A percentile compares a stretch with the other conserved stretches of the same genome.
Evolutionary conservation across 768 basidiomycete species (phyloP).

Genomic region (Pleurotus tuber-regium): DNA sequence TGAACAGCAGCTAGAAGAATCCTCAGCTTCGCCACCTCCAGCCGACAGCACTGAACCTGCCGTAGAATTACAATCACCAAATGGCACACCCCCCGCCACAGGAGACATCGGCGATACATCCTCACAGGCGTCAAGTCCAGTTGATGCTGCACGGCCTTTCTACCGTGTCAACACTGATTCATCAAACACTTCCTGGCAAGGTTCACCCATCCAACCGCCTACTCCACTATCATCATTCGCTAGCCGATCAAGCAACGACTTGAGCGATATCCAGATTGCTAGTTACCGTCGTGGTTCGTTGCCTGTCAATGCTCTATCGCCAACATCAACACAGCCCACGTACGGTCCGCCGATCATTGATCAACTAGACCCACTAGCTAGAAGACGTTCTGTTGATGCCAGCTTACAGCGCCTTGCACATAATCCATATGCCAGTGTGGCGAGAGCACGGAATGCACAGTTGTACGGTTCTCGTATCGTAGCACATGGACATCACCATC

Average conservation of each 20-base stretch:
- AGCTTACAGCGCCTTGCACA: slow-evolving; percentile 46
- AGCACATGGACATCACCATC: slow-evolving; percentile 30
- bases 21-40: slow-evolving; percentile 18
- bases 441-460: slow-evolving; percentile 50
- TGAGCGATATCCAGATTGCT: slow-evolving; percentile 29
- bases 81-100: background rate
- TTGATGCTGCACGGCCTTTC: background rate
- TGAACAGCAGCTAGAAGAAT: slow-evolving; percentile 5
- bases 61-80: background rate
- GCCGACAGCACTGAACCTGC: slow-evolving; percentile 11
- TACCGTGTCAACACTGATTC: slow-evolving; percentile 9
- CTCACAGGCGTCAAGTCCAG: slow-evolving; percentile 11
- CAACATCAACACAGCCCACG: slow-evolving; percentile 16
- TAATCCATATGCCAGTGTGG: slow-evolving; percentile 49
- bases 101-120: background rate
- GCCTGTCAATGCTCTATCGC: slow-evolving; percentile 39
- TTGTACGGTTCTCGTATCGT: slow-evolving; percentile 27
- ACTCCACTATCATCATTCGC: slow-evolving; percentile 28
- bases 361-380: slow-evolving; percentile 38
- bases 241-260: slow-evolving; percentile 18
- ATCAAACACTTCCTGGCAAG: slow-evolving; percentile 29
- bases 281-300: slow-evolving; percentile 53
- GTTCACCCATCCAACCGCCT: slow-evolving; percentile 35
- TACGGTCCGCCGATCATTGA: slow-evolving; percentile 38
- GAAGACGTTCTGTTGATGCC: slow-evolving; percentile 45